Evolutionary conservation across 2,329 filamentous ascomycete genomes (phyloP), one percentile per base, ranked within the genome.

Genomic region (Colletotrichum caudatum): DNA sequence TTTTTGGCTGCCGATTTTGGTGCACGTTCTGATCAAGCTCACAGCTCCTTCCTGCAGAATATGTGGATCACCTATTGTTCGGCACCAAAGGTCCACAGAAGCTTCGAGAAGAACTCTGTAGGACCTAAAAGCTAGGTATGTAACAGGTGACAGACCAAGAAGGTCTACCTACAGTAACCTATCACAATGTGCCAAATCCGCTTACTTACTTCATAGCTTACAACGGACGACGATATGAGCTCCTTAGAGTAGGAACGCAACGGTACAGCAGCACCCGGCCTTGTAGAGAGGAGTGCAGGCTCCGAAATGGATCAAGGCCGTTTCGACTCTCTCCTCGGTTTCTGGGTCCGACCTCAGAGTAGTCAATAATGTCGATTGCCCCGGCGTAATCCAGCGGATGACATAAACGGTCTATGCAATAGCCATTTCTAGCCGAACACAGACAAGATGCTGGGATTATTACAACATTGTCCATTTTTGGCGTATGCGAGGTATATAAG

Each of bases 81-180:
- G 5, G 39, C 23, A 59, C 39, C 6, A 59, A 62, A 48, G 4
- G 62, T 57, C 18, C 12, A 64, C 20, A 64, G 51, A 48, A 64
- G 39, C 20, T 64, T 57, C 9, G 18, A 64, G 62, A 56, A 64
- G 20, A 48, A 64, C 23, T 20, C 23, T 57, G 7, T 53, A 2
- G 5, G 33, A 46, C 44, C 9, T 7, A 50, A 62, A 62, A 39
- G n/a, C 37, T 18, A 46, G 44, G n/a, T n/a, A n/a, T n/a, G 44
- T 4, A 58, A 58, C 23, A 16, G 37, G 54, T 23, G 18, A 46
- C 8, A 46, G 20, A n/a, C 44, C 8, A 46, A 46, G 44, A n/a
- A 46, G 18, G 44, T 46, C 20, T 46, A 46, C 44, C 44, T 46
- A 46, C 8, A 46, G 18, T 46, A 46, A 46, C 44, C 7, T 46